A percentile compares a stretch with the other conserved stretches of the same genome.
Conservation (phyloP, 495 filamentous ascomycete species). For the Podospora pseudocomata region DNA sequence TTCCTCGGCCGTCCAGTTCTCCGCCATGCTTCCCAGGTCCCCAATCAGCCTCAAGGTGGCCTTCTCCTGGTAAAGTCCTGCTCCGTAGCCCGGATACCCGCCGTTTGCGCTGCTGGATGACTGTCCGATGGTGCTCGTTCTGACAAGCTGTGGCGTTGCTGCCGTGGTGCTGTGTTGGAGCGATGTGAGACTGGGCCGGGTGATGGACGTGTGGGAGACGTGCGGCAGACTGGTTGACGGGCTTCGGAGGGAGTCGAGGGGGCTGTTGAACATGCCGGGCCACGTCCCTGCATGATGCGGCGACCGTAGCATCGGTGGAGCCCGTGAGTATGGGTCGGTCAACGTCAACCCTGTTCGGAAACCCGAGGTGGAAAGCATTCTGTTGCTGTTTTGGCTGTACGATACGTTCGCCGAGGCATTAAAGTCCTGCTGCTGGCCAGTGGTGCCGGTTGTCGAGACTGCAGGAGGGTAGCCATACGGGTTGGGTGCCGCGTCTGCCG, state of each 20-base stretch:
- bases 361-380: constrained; percentile 38
- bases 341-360: constrained; percentile 41
- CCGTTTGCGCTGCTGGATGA: background rate
- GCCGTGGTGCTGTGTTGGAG: background rate
- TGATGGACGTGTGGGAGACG: constrained; percentile 33
- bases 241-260: constrained; percentile 41
- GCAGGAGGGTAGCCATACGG: constrained; percentile 45
- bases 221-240: constrained; percentile 22
- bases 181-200: constrained; percentile 36
- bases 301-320: constrained; percentile 44
- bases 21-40: constrained; percentile 73
- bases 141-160: background rate
- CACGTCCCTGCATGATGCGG: constrained; percentile 36
- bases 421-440: constrained; percentile 27
- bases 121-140: background rate
- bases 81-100: constrained; percentile 31
- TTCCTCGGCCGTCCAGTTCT: constrained; percentile 77
- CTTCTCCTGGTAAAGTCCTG: constrained; percentile 71
- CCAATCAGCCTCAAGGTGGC: constrained; percentile 81
- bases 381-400: constrained; percentile 43
- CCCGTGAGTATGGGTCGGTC: constrained; percentile 44
- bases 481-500: constrained; percentile 40
- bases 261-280: constrained; percentile 43
- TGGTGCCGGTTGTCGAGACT: constrained; percentile 38
- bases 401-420: constrained; percentile 28